Conservation (phyloP, 2,329 filamentous ascomycete genomes). For the Exophiala oligosperma region DNA sequence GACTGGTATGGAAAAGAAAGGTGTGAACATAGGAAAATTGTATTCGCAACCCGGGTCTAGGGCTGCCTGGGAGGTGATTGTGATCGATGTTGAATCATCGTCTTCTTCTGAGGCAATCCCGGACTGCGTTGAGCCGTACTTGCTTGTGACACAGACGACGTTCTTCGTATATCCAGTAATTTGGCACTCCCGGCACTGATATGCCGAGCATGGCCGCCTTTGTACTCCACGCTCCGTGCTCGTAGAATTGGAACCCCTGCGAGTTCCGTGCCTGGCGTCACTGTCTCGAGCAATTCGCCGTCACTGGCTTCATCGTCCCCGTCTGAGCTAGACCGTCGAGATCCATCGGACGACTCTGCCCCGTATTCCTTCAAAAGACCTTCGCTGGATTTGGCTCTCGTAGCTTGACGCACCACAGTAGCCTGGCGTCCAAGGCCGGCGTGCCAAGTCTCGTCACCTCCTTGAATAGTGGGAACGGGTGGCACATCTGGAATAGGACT, state of each 20-base stretch:
- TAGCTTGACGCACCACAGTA: slow-evolving; percentile 63
- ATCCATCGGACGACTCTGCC: slow-evolving; percentile 33
- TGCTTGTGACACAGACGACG: slow-evolving; percentile 50
- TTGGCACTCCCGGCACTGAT: slow-evolving; percentile 78
- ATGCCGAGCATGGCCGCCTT: slow-evolving; percentile 62
- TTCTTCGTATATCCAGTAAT: slow-evolving; percentile 65
- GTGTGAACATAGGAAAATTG: slow-evolving; percentile 14
- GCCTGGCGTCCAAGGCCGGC: slow-evolving; percentile 57
- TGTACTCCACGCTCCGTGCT: slow-evolving; percentile 70
- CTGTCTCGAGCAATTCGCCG: slow-evolving; percentile 30
- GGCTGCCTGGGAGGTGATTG: not conserved
- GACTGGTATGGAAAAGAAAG: slow-evolving; percentile 1
- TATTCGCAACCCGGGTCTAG: not conserved
- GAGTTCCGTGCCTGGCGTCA: slow-evolving; percentile 15
- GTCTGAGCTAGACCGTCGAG: slow-evolving; percentile 34
- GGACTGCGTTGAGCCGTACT: slow-evolving; percentile 32
- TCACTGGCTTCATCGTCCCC: slow-evolving; percentile 32
- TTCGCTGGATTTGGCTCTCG: slow-evolving; percentile 61
- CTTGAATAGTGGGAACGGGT: slow-evolving; percentile 19
- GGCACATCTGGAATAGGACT: slow-evolving; percentile 28
- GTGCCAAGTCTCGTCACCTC: slow-evolving; percentile 48
- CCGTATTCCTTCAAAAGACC: slow-evolving; percentile 57
- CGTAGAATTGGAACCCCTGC: slow-evolving; percentile 39
- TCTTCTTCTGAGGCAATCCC: slow-evolving; percentile 11
- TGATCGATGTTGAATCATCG: not conserved